Conservation (phyloP, 192 early-diverging fungal species). For the Linnemannia exigua region DNA sequence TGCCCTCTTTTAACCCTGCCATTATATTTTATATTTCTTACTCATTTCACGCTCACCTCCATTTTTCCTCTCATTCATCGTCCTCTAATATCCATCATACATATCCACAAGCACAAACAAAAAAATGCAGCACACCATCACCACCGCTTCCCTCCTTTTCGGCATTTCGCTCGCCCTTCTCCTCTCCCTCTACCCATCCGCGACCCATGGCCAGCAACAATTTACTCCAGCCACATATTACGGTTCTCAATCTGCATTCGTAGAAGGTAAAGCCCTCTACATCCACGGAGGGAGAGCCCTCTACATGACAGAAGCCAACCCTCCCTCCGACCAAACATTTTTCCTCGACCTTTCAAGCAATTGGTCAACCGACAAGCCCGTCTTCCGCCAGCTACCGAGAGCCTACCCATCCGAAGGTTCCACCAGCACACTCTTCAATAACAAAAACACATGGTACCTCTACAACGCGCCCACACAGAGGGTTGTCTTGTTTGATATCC, state of each 20-base stretch:
- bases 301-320: neutral
- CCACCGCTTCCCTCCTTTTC: neutral
- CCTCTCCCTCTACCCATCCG: neutral
- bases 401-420: neutral
- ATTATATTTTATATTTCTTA: too few relatives aligned
- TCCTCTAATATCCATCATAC: neutral
- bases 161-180: neutral
- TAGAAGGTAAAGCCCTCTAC: conserved; percentile 19
- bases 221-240: conserved; percentile 1
- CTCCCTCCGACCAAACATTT: conserved; percentile 14
- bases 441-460: conserved; percentile 17
- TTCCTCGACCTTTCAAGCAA: conserved; percentile 24
- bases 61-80: neutral
- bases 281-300: conserved; percentile 4
- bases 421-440: neutral
- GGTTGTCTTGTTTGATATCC: neutral
- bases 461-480: neutral
- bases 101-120: neutral
- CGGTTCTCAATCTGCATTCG: neutral
- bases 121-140: neutral
- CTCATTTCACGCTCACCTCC: too few relatives aligned
- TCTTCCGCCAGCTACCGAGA: neutral
- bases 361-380: conserved; percentile 1
- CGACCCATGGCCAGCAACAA: conserved; percentile 5
- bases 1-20: too few relatives aligned